Evolutionary conservation across 108 stramenopile species (phyloP), one percentile per base, ranked within the genome.

Genomic region (Skeletonema marinoi): DNA sequence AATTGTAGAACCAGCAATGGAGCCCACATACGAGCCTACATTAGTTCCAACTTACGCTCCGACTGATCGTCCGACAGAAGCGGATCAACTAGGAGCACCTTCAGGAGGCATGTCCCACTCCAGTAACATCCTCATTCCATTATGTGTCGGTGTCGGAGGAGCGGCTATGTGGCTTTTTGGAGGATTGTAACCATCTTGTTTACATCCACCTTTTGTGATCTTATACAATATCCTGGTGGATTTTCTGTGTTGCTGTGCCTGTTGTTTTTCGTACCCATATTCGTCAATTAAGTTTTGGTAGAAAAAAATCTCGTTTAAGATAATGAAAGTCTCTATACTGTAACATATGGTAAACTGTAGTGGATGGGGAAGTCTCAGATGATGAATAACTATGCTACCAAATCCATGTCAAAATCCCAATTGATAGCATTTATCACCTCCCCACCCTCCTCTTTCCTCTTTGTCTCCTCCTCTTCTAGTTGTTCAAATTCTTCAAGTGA

Each of bases 321-420:
- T n/a, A 46, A 46, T 46, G 44, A 46, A 46, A 46, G 44, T 46
- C 44, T 46, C 39, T 11, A 41, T 41, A 46, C 16, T 46, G 16
- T n/a, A 46, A 4, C 44, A 46, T 46, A 46, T 46, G 44, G 44
- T 46, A n/a, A 56, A 56, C 21, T 56, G 54, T 25, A 25, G 54
- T 56, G 54, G 54, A 21, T 41, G 39, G 39, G 54, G 54, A 25
- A 46, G 44, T n/a, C 3, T 29, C 25, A 29, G 17, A 8, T 21
- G 17, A 54, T 10, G 9, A 56, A 0, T 59, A 14, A 30, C 71
- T 64, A 93, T 51, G 89, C 93, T 11, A 92, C 80, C 68, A 96
- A 80, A 85, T 96, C 95, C 62, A 74, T 78, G 74, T 96, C 95
- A 84, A 96, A 93, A 76, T 96, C 95, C 93, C 93, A 93, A 59